phyloP scores from a whole-genome alignment of 768 basidiomycete species.

The Trametes sanguinea region DNA sequence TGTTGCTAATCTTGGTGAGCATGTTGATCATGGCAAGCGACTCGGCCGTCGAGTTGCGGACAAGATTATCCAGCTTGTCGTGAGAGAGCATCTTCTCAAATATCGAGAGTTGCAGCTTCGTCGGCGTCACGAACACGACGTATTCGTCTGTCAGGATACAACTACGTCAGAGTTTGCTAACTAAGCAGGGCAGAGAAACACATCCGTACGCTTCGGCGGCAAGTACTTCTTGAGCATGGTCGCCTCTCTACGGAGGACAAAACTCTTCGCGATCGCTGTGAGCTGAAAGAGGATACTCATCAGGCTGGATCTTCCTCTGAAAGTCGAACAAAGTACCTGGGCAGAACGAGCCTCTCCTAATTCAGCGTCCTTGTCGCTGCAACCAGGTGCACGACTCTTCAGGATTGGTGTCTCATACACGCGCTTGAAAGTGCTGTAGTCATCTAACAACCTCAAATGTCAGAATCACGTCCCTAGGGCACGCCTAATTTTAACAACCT shows the following conservation, averaged over 20 bases:
- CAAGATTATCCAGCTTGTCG: constrained; percentile 65
- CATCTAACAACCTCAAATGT: constrained; percentile 48
- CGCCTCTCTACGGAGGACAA: constrained; percentile 88
- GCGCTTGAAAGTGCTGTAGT: constrained; percentile 72
- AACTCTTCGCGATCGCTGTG: constrained; percentile 73
- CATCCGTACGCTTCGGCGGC: constrained; percentile 81
- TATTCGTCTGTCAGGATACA: constrained; percentile 76
- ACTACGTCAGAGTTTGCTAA: not conserved
- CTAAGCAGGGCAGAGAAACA: not conserved
- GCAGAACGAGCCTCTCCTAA: constrained; percentile 74
- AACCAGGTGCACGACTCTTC: constrained; percentile 78
- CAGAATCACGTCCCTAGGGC: not conserved
- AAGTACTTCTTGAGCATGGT: constrained; percentile 79
- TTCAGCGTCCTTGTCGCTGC: constrained; percentile 69
- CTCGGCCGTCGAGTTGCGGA: constrained; percentile 71
- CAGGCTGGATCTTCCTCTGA: not conserved
- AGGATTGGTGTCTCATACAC: constrained; percentile 89
- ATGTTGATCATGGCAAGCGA: constrained; percentile 78
- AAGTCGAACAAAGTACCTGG: constrained; percentile 45
- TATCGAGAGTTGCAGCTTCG: constrained; percentile 76
- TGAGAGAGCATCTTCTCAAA: constrained; percentile 76
- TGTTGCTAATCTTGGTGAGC: constrained; percentile 90
- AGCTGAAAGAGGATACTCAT: constrained; percentile 47
- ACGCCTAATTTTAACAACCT: constrained; percentile 44
- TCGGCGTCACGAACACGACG: constrained; percentile 94